Evolutionary conservation across 306 rosid genomes (phyloP).

Genomic region (Castanopsis chinensis): DNA sequence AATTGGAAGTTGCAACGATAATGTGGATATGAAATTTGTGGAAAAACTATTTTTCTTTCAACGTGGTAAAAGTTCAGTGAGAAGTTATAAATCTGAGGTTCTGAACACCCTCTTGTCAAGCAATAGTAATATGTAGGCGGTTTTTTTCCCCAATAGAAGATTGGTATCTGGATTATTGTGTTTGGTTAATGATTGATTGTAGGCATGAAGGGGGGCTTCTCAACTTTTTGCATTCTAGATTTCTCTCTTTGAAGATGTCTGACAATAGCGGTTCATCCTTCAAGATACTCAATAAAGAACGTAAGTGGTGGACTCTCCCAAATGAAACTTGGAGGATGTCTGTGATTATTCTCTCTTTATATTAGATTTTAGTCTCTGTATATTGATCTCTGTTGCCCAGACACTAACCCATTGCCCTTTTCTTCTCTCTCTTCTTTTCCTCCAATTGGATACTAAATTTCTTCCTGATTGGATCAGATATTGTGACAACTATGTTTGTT

Average conservation of each 20-base stretch:
- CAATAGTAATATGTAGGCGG: background rate
- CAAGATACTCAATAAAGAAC: slow-evolving; percentile 65
- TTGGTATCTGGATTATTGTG: slow-evolving; percentile 16
- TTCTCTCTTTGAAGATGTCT: slow-evolving; percentile 45
- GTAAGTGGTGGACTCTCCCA: slow-evolving; percentile 37
- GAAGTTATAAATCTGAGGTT: background rate
- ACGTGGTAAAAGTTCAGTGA: background rate
- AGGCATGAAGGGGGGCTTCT: slow-evolving; percentile 94
- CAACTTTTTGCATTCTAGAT: slow-evolving; percentile 61
- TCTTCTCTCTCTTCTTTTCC: background rate
- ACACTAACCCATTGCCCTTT: background rate
- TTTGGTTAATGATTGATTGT: slow-evolving; percentile 34
- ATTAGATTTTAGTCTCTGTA: background rate
- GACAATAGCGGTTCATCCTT: slow-evolving; percentile 34
- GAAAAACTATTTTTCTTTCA: background rate
- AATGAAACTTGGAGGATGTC: slow-evolving; percentile 3
- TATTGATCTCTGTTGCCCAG: background rate
- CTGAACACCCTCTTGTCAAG: background rate
- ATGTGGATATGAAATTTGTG: background rate
- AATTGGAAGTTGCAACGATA: background rate
- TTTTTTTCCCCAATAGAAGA: background rate
- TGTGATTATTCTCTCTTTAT: background rate
- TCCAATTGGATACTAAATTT: slow-evolving; percentile 20
- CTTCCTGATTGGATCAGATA: slow-evolving; percentile 50
- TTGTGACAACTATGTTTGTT: slow-evolving; percentile 82